A percentile compares a stretch with the other conserved stretches of the same genome.
Evolutionary conservation across 2,329 filamentous ascomycete genomes (phyloP).

Genomic region (Hypoxylon sp.): DNA sequence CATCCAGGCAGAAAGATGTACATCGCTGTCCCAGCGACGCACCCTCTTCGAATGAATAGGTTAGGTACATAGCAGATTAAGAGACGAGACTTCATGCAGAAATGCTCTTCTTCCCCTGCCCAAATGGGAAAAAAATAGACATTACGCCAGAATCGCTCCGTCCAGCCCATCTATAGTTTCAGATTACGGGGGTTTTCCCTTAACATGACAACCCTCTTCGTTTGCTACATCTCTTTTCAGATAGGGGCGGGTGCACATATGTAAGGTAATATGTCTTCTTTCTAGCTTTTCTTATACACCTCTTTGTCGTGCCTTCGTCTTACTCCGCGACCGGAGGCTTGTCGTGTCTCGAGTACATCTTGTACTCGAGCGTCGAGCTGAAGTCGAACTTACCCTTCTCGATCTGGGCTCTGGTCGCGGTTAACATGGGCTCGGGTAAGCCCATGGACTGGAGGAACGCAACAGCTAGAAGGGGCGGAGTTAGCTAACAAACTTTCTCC

Average conservation of each 20-base stretch:
- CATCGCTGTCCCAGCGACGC: constrained; percentile 13
- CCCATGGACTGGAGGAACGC: constrained; percentile 74
- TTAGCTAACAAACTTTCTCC: constrained; percentile 17
- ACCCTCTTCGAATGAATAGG: constrained; percentile 1
- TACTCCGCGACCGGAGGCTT: constrained; percentile 58
- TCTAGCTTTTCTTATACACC: background rate
- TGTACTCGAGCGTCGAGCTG: constrained; percentile 67
- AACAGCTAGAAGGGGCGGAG: constrained; percentile 57
- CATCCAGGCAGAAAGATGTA: constrained; percentile 16
- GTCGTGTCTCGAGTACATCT: constrained; percentile 71
- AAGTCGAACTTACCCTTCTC: constrained; percentile 71
- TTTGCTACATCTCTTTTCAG: constrained; percentile 1
- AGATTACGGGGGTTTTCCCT: constrained; percentile 22
- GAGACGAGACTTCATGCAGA: constrained; percentile 1
- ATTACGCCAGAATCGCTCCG: constrained; percentile 34
- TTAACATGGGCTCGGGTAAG: constrained; percentile 69
- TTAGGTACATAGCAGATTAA: constrained; percentile 17
- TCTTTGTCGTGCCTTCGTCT: constrained; percentile 3
- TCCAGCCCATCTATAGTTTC: constrained; percentile 34
- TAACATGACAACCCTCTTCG: constrained; percentile 12
- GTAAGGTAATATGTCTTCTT: background rate
- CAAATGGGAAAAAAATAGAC: constrained; percentile 21
- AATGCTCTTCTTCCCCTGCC: constrained; percentile 11
- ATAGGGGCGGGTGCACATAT: constrained; percentile 2
- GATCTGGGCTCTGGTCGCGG: constrained; percentile 69